Evolutionary conservation across 257 asterid genomes (phyloP).

Genomic region (Thymus mandschuricus): DNA sequence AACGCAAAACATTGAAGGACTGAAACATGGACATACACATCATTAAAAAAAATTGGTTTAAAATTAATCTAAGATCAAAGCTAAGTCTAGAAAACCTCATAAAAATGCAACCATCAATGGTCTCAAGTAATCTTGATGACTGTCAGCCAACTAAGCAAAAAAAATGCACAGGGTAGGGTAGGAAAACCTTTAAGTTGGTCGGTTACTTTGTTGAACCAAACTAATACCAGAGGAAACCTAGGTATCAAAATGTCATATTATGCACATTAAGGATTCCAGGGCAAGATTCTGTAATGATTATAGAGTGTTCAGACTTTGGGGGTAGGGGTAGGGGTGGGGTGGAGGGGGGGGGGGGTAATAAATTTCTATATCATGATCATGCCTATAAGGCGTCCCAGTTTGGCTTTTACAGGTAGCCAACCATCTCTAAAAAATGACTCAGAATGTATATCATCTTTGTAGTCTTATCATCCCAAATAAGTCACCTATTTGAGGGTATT

Average conservation of each 20-base stretch:
- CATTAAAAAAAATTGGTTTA: constrained; percentile 21
- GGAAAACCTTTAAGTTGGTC: not conserved
- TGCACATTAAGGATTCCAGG: constrained; percentile 6
- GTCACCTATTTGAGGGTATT: not conserved
- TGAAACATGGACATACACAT: constrained; percentile 47
- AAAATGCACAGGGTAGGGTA: not conserved
- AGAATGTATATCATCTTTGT: not conserved
- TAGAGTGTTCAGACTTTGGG: not conserved
- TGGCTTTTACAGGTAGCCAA: constrained; percentile 3
- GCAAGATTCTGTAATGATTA: not conserved
- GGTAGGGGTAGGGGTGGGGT: no score
- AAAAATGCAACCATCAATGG: constrained; percentile 12
- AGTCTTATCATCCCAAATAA: not conserved
- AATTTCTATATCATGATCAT: constrained; percentile 5
- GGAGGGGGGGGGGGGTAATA: not conserved
- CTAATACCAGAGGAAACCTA: not conserved
- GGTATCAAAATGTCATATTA: not conserved
- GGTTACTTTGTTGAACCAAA: not conserved
- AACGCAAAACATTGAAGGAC: constrained; percentile 88
- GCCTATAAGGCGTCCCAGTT: not conserved
- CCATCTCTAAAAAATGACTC: constrained; percentile 3
- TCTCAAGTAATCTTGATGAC: no score
- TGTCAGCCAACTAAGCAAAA: not conserved
- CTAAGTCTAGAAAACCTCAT: constrained; percentile 19
- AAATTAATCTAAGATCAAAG: constrained; percentile 27